Percentiles rank a stretch among this genome's conserved stretches.
Conservation (phyloP, 768 basidiomycete species). For the Auriscalpium microsporum region DNA sequence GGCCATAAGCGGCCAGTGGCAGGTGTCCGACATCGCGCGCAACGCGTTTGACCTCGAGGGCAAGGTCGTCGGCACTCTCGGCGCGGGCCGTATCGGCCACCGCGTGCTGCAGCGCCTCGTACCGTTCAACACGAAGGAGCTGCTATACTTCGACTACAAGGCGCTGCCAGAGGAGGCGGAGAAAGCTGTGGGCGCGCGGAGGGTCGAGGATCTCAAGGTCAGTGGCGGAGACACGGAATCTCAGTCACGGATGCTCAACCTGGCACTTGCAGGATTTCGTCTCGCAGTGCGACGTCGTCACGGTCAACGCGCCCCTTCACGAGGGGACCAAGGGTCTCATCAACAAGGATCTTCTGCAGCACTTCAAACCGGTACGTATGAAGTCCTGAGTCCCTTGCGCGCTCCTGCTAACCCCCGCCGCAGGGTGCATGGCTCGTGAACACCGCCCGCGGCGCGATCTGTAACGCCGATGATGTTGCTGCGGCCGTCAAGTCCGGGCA, state of each 20-base stretch:
- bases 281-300: slow-evolving; percentile 63
- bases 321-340: not conserved
- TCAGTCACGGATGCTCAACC: not conserved
- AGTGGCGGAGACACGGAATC: slow-evolving; percentile 21
- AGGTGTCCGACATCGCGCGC: slow-evolving; percentile 76
- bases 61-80: slow-evolving; percentile 74
- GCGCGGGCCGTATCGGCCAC: slow-evolving; percentile 46
- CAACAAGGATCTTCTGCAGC: slow-evolving; percentile 43
- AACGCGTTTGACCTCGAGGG: slow-evolving; percentile 83
- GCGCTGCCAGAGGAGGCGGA: slow-evolving; percentile 63
- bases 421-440: slow-evolving; percentile 88
- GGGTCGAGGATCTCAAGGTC: slow-evolving; percentile 69
- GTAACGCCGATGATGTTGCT: slow-evolving; percentile 72
- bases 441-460: slow-evolving; percentile 88
- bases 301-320: slow-evolving; percentile 30
- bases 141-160: slow-evolving; percentile 82
- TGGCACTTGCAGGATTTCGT: slow-evolving; percentile 5
- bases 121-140: slow-evolving; percentile 84
- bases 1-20: slow-evolving; percentile 80
- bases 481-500: slow-evolving; percentile 70
- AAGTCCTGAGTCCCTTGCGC: not conserved
- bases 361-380: slow-evolving; percentile 62
- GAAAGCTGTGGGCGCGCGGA: slow-evolving; percentile 56
- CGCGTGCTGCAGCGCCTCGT: slow-evolving; percentile 41
- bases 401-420: slow-evolving; percentile 23